A percentile compares a stretch with the other conserved stretches of the same genome.
Conservation (phyloP, 768 basidiomycete genomes). For the Mrakia blollopis region DNA sequence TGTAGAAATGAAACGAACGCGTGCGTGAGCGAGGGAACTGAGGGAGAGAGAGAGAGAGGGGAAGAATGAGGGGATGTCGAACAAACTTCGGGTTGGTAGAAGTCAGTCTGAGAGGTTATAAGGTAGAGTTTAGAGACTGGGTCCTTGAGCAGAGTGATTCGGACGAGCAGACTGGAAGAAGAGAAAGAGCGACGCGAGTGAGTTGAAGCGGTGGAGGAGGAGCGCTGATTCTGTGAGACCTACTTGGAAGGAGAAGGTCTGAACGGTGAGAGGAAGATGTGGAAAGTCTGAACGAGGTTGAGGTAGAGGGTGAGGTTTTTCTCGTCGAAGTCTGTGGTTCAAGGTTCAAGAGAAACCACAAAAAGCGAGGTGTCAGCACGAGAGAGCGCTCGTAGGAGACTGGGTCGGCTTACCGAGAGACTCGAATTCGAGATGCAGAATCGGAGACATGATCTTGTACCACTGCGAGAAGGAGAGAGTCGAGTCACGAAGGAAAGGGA, state of each 20-base stretch:
- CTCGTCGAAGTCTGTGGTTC: background rate
- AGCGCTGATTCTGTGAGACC: no score
- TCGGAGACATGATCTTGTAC: background rate
- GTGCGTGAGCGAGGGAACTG: background rate
- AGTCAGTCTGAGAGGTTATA: background rate
- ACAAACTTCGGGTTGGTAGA: background rate
- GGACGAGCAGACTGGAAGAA: background rate
- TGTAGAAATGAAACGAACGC: background rate
- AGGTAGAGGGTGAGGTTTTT: background rate
- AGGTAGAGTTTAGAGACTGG: background rate
- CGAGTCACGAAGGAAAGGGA: background rate
- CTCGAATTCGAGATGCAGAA: background rate
- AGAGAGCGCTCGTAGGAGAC: background rate
- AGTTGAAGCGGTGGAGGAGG: background rate
- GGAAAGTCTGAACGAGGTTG: background rate
- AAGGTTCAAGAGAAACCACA: background rate
- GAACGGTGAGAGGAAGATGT: slow-evolving; percentile 4
- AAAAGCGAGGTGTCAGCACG: background rate
- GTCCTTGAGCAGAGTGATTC: background rate
- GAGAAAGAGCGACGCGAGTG: background rate
- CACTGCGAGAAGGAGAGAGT: background rate
- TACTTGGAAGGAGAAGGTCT: background rate
- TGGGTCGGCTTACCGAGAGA: background rate
- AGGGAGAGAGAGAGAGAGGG: background rate
- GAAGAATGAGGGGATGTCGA: no score